Conservation (phyloP, 2,329 filamentous ascomycete genomes). For the Fusarium sp. region DNA sequence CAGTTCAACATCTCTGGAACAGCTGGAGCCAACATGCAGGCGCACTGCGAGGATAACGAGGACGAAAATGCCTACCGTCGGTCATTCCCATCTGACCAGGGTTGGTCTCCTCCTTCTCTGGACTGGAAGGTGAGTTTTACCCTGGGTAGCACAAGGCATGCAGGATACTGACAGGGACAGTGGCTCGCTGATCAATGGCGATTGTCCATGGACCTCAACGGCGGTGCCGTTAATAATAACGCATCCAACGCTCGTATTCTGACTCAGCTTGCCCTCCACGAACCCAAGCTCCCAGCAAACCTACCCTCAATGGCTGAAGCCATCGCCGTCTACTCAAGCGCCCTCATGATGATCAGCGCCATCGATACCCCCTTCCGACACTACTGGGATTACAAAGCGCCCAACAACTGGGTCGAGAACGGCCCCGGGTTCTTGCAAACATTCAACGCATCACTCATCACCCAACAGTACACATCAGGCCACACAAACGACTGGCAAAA, state of each 20-base stretch:
- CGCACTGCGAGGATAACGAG: slow-evolving; percentile 69
- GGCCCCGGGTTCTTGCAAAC: slow-evolving; percentile 61
- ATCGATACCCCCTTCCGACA: slow-evolving; percentile 71
- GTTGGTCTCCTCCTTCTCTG: slow-evolving; percentile 48
- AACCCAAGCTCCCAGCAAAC: slow-evolving; percentile 57
- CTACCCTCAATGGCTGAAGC: slow-evolving; percentile 80
- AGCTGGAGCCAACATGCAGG: slow-evolving; percentile 68
- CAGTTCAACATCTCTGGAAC: slow-evolving; percentile 67
- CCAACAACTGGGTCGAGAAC: slow-evolving; percentile 50
- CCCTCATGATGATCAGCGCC: slow-evolving; percentile 72
- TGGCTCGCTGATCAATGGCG: slow-evolving; percentile 67
- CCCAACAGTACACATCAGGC: slow-evolving; percentile 78
- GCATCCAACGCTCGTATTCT: slow-evolving; percentile 69
- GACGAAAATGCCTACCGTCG: slow-evolving; percentile 68
- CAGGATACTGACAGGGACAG: slow-evolving; percentile 32
- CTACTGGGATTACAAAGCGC: slow-evolving; percentile 60
- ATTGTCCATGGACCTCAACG: slow-evolving; percentile 66
- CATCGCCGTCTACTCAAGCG: slow-evolving; percentile 76
- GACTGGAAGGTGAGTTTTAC: slow-evolving; percentile 62
- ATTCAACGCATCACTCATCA: slow-evolving; percentile 74
- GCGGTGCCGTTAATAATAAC: slow-evolving; percentile 66
- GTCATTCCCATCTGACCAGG: slow-evolving; percentile 50
- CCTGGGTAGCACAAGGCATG: rapidly evolving
- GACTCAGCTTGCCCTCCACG: slow-evolving; percentile 63
- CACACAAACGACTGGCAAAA: slow-evolving; percentile 70